Conservation (phyloP, 345 rosid genomes). For the Pugionium cornutum region DNA sequence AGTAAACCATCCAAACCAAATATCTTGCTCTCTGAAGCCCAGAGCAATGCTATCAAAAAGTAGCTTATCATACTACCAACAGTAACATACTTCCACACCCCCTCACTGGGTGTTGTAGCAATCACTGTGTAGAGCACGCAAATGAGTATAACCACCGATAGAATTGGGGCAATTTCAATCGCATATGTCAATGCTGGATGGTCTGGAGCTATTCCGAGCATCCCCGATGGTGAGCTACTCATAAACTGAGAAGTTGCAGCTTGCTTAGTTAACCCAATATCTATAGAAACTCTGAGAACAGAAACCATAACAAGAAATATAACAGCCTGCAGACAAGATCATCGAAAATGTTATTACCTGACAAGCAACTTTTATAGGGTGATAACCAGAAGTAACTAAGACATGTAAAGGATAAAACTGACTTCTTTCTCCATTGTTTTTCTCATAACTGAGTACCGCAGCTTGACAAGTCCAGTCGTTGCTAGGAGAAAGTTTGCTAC, state of each 20-base stretch:
- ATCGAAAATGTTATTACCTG: constrained; percentile 8
- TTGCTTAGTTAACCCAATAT: constrained; percentile 87
- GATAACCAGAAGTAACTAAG: constrained; percentile 32
- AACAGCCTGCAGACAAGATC: constrained; percentile 59
- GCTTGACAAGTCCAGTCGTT: constrained; percentile 67
- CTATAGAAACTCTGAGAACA: constrained; percentile 70
- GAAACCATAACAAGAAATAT: constrained; percentile 62
- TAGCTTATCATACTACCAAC: constrained; percentile 59
- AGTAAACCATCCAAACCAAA: constrained; percentile 42
- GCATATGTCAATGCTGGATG: constrained; percentile 52
- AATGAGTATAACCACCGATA: constrained; percentile 51
- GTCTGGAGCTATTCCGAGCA: constrained; percentile 56
- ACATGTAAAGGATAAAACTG: constrained; percentile 38
- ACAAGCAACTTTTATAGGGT: neutral
- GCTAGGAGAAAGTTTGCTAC: constrained; percentile 88
- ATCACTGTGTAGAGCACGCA: constrained; percentile 46
- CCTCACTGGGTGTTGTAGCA: constrained; percentile 33
- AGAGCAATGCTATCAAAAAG: constrained; percentile 68
- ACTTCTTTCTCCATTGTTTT: constrained; percentile 65
- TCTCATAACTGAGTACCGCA: constrained; percentile 60
- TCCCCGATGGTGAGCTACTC: constrained; percentile 72
- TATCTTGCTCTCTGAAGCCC: constrained; percentile 63
- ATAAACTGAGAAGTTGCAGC: constrained; percentile 84
- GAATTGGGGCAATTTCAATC: constrained; percentile 57
- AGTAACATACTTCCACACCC: constrained; percentile 51